Evolutionary conservation across 345 rosid genomes (phyloP).

Genomic region (Clarkia xantiana): DNA sequence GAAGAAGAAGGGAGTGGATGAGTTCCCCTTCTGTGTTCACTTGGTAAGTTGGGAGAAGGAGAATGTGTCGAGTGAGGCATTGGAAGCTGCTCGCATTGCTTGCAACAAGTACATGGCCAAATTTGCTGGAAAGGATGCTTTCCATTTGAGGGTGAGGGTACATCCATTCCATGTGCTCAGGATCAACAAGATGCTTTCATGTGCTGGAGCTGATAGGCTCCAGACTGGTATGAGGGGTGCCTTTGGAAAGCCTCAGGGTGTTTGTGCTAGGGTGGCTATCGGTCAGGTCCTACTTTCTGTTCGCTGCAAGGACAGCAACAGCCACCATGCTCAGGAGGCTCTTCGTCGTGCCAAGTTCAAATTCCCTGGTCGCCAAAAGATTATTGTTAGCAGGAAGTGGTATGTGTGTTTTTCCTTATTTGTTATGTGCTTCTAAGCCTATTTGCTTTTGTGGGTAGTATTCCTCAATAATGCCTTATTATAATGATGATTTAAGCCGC

Average conservation of each 20-base stretch:
- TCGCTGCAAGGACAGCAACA: constrained; percentile 16
- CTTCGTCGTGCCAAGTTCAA: constrained; percentile 16
- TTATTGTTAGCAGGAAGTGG: constrained; percentile 22
- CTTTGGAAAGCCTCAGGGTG: constrained; percentile 44
- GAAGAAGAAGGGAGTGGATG: constrained; percentile 44
- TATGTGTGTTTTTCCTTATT: constrained; percentile 6
- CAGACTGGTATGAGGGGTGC: constrained; percentile 56
- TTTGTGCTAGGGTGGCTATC: constrained; percentile 12
- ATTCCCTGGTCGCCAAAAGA: constrained; percentile 18
- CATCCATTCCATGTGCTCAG: constrained; percentile 49
- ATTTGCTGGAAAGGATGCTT: constrained; percentile 14
- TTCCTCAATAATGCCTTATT: background rate
- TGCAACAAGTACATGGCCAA: constrained; percentile 19
- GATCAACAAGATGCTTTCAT: constrained; percentile 52
- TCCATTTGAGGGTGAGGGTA: constrained; percentile 35
- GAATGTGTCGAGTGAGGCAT: constrained; percentile 18
- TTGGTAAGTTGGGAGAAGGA: constrained; percentile 41
- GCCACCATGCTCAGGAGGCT: constrained; percentile 10
- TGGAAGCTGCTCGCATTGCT: constrained; percentile 24
- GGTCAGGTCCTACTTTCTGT: constrained; percentile 19
- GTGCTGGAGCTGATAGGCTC: constrained; percentile 54
- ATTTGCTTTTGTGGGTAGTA: background rate
- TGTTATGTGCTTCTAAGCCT: too few relatives aligned
- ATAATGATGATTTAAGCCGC: background rate
- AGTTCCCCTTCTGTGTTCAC: constrained; percentile 45